Evolutionary conservation across 2,329 filamentous ascomycete species (phyloP), one percentile per base, ranked within the genome.

Genomic region (Fusarium sp.): DNA sequence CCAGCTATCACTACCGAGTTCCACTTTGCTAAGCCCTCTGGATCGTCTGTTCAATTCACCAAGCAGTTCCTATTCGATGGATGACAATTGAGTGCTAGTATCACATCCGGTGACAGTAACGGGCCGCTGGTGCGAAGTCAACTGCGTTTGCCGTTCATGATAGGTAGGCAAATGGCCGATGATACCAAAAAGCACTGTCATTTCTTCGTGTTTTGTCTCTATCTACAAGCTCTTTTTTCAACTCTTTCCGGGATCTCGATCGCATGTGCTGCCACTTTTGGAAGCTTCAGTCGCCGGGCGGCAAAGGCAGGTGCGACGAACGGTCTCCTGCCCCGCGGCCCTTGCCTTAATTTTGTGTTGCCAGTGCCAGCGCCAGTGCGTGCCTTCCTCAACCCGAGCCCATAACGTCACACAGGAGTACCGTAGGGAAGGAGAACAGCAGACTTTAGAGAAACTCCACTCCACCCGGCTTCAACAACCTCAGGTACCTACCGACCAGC

Each of bases 321-420:
- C 45, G 35, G 42, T 29, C 39, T 49, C 51, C 21, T 52, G 46
- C 56, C 50, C 55, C 55, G 50, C 62, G 56, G 40, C 46, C 29
- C 55, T 47, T 64, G 46, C 58, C 65, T 59, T 55, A 33, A 45
- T 50, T 55, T 36, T 52, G 43, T 50, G 40, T 40, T 35, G 33
- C 15, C 33, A n/a, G 31, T 58, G 46, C 49, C 43, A 49, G 18
- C 57, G 52, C 62, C 65, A 58, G 49, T 48, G 62, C 46, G 53
- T 42, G 47, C 53, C 69, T 72, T 63, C 54, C 56, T 40, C 27
- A 54, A 54, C 43, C 35, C 27, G 53, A 53, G 53, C 52, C 52
- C 33, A n/a, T 73, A 69, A 73, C 61, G 67, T 72, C 69, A 73
- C 70, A 60, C 63, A 50, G 67, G 43, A 52, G 49, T 31, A 25